A percentile compares a stretch with the other conserved stretches of the same genome.
These are phyloP conservation scores for Rugonectria rugulosa DNA, from an alignment of 2,329 filamentous ascomycete genomes.

Conservation along the genomic window DNA sequence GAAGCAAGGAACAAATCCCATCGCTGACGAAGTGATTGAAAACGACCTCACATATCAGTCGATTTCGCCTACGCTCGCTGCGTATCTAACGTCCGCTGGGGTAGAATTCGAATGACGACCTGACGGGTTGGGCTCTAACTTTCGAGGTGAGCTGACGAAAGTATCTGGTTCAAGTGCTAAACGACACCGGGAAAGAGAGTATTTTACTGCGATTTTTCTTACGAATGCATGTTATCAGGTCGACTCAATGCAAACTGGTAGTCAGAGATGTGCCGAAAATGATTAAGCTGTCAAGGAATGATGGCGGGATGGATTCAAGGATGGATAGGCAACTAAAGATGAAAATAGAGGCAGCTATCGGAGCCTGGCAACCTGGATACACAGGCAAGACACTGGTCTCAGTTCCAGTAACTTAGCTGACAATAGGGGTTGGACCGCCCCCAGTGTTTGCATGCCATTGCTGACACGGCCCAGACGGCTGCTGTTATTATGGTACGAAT, in stretches of 20 bases:
- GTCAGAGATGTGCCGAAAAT: not conserved
- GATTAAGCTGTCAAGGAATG: constrained; percentile 1
- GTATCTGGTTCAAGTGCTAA: constrained; percentile 1
- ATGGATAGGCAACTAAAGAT: constrained; percentile 4
- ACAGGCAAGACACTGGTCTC: constrained; percentile 29
- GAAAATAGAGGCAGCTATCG: not conserved
- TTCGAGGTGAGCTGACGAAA: too few species aligned
- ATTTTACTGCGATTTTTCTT: constrained; percentile 3
- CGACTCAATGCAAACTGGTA: too few species aligned
- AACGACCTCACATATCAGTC: constrained; percentile 10
- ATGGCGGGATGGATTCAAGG: not conserved
- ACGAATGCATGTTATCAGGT: not conserved
- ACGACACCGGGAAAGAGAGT: constrained; percentile 2
- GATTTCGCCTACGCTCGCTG: constrained; percentile 9
- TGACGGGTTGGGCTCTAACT: too few species aligned
- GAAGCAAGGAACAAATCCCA: constrained; percentile 13
- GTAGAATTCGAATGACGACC: too few species aligned
- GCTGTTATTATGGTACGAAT: constrained; percentile 6
- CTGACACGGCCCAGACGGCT: constrained; percentile 20
- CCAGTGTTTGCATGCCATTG: constrained; percentile 23
- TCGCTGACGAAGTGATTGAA: constrained; percentile 9
- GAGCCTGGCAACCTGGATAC: constrained; percentile 5
- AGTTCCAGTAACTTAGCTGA: constrained; percentile 17
- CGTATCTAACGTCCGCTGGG: too few species aligned
- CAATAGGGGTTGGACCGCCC: constrained; percentile 17